Evolutionary conservation across 2,329 filamentous ascomycete genomes (phyloP), one percentile per base, ranked within the genome.

Genomic region (Aspergillus chevalieri): DNA sequence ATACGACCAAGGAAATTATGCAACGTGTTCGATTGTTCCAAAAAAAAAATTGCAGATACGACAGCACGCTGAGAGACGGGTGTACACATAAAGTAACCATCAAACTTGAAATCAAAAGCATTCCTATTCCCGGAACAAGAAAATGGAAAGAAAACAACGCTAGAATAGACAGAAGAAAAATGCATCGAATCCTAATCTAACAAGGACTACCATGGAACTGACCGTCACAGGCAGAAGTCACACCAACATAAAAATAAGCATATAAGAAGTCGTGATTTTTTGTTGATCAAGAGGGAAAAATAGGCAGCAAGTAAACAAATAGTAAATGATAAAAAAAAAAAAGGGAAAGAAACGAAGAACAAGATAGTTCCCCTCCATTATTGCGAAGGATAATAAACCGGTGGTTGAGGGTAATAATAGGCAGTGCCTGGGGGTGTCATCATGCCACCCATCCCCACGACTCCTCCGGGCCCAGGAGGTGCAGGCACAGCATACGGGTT

Each of bases 371-470:
- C 34, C 21, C 26, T 34, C 19, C 19, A 48, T 62, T 49, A 64
- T 53, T 67, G 58, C 17, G 60, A 52, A 38, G 59, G 52, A 62
- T 91, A 94, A 72, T 86, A 95, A 48, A 75, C 69, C 84, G 78
- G 61, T 80, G 78, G 62, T 74, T 83, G 54, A 78, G 80, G 53
- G 57, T 70, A 81, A 64, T 78, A 81, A 54, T 75, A 78, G 7
- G 74, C 61, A 22, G 67, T 69, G 47, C 78, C 74, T 3, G 80
- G 78, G 26, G 76, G 78, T 2, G 87, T 86, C 74, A 90, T 86
- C 84, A 93, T 90, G 8, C 86, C 85, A 54, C 84, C 84, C 80
- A 91, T 89, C 41, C 83, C 84, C 52, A 85, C 76, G 43, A 83
- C 76, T 41, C 78, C 80, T 19, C 74, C 74, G 49, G 71, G 65